A percentile compares a stretch with the other conserved stretches of the same genome.
Conservation (phyloP, 768 basidiomycete species). For the Sarcodon aspratus region DNA sequence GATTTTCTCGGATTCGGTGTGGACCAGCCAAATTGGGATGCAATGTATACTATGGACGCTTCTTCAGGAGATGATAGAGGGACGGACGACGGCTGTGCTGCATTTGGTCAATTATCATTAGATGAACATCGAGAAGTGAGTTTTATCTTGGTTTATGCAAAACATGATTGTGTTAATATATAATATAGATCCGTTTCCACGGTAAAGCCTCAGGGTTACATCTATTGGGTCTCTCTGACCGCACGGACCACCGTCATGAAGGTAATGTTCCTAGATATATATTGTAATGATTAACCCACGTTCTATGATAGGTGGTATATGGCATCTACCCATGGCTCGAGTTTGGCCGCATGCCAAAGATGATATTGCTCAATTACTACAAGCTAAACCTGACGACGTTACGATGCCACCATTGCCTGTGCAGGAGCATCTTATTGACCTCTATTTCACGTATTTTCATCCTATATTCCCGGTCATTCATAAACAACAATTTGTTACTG, state of each 20-base stretch:
- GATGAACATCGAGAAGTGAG: constrained; percentile 67
- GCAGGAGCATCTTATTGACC: constrained; percentile 57
- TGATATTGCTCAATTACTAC: constrained; percentile 16
- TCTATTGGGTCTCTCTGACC: constrained; percentile 52
- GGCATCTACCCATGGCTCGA: constrained; percentile 64
- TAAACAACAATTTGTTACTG: constrained; percentile 54
- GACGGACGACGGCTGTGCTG: constrained; percentile 33
- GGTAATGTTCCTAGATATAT: constrained; percentile 26
- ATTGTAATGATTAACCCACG: constrained; percentile 11
- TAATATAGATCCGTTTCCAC: constrained; percentile 67
- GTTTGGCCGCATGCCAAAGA: constrained; percentile 50
- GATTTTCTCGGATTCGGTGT: constrained; percentile 3
- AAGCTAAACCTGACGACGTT: constrained; percentile 32
- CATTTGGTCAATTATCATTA: constrained; percentile 59
- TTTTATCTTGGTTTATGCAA: background rate
- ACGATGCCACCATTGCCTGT: constrained; percentile 47
- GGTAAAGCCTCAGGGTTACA: constrained; percentile 70
- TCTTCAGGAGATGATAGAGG: constrained; percentile 10
- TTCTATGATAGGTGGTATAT: constrained; percentile 16
- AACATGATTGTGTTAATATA: constrained; percentile 16
- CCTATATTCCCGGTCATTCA: constrained; percentile 78
- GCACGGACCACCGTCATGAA: constrained; percentile 56
- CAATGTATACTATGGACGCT: constrained; percentile 47
- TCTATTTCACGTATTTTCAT: constrained; percentile 80
- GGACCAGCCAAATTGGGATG: constrained; percentile 37